Evolutionary conservation across 2,329 filamentous ascomycete genomes (phyloP), one percentile per base, ranked within the genome.

Genomic region (Fusarium graminum): DNA sequence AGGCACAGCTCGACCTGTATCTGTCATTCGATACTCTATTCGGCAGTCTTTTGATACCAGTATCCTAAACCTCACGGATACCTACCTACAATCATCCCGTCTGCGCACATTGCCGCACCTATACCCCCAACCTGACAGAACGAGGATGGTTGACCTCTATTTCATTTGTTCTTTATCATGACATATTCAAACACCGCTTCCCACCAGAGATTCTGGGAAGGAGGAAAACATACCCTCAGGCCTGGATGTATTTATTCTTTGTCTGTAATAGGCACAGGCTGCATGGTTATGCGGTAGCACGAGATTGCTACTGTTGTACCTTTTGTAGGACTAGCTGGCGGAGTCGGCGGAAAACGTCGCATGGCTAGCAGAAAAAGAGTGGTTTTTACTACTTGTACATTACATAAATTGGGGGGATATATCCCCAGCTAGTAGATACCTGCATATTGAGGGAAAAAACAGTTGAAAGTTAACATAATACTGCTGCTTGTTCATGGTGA

Each of bases 401-500:
- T 65, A 67, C 51, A 40, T 65, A 49, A 50, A 57, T 39, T 36
- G 12, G 54, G 56, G 52, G 42, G 54, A 52, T 22, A 34, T 44
- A 38, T 25, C 40, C 62, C 58, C 65, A 39, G 66, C 71, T 70
- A 72, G 65, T 63, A 70, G 55, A 71, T 65, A 65, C 55, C 69
- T 73, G 68, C 68, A 73, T 38, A 70, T 66, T 65, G 70, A 72
- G 71, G 71, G 59, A 67, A 63, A 73, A 73, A 71, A 71, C 61
- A 61, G 69, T 73, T 60, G 68, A 73, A 72, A 64, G 68, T 73
- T 61, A 71, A 70, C 68, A 38, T 52, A 54, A 55, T 55, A 6
- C n/a, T 49, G 11, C 39, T 51, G 39, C 32, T 46, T 50, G 26
- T 40, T 45, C 25, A 22, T 38, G 39, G 34, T 50, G 64, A 36